Evolutionary conservation across 768 basidiomycete species (phyloP).

Genomic region (Strobilomyces dryophilus): DNA sequence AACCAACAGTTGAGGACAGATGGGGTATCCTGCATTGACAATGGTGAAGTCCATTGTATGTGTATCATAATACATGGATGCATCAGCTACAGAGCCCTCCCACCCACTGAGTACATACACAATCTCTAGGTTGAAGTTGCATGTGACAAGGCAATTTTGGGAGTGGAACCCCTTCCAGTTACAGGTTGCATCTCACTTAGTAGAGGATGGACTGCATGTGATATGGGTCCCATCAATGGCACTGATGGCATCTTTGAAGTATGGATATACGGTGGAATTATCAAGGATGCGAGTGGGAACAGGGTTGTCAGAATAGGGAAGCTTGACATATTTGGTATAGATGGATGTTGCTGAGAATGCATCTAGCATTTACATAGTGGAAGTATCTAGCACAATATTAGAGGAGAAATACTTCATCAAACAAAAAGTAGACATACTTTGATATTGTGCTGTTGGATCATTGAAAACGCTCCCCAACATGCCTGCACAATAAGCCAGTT

Average conservation of each 20-base stretch:
- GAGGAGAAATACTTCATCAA: not conserved
- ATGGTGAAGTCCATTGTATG: not conserved
- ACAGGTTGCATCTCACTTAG: not conserved
- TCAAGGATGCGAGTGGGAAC: not conserved
- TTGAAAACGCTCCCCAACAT: not conserved
- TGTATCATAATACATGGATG: not conserved
- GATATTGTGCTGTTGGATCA: not conserved
- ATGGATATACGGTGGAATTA: not conserved
- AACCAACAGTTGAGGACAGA: not conserved
- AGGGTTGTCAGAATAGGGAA: not conserved
- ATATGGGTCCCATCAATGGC: not conserved
- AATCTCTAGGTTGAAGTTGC: not conserved
- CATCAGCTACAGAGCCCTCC: not conserved
- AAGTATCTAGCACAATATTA: not conserved
- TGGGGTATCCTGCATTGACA: not conserved
- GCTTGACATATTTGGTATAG: not conserved
- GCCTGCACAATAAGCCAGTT: not conserved
- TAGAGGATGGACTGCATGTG: not conserved
- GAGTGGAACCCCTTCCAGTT: not conserved
- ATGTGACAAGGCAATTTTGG: not conserved
- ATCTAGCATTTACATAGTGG: not conserved
- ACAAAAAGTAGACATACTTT: not conserved
- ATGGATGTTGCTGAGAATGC: not conserved
- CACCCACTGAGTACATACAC: not conserved
- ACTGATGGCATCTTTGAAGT: not conserved